phyloP scores from a whole-genome alignment of 805 yeast genomes.

The Clavispora vitiphila region DNA sequence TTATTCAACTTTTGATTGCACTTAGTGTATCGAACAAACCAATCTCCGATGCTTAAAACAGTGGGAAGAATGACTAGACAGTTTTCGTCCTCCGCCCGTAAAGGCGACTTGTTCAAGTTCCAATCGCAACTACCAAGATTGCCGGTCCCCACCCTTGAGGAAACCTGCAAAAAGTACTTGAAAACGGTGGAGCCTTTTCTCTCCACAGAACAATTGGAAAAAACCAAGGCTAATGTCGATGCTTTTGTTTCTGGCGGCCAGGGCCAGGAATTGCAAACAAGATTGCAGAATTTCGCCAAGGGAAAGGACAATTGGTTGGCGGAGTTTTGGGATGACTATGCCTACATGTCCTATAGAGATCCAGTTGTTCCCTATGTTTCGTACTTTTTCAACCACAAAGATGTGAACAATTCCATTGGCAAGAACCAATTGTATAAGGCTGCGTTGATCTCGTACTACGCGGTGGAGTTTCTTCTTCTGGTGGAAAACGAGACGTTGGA shows the following conservation, averaged over 20 bases:
- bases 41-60: slow-evolving; percentile 10
- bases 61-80: slow-evolving; percentile 15
- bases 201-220: slow-evolving; percentile 44
- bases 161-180: slow-evolving; percentile 66
- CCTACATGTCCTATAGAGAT: slow-evolving; percentile 85
- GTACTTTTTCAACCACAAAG: slow-evolving; percentile 82
- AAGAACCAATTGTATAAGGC: slow-evolving; percentile 68
- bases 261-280: slow-evolving; percentile 64
- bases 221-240: slow-evolving; percentile 52
- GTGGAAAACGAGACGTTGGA: slow-evolving; percentile 70
- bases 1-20: not conserved
- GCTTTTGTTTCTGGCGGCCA: slow-evolving; percentile 64
- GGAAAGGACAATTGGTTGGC: slow-evolving; percentile 83
- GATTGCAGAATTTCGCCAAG: slow-evolving; percentile 54
- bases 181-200: slow-evolving; percentile 67
- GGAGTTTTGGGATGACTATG: slow-evolving; percentile 90
- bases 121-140: slow-evolving; percentile 74
- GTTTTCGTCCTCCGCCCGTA: slow-evolving; percentile 25
- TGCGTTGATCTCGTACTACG: slow-evolving; percentile 63
- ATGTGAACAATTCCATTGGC: slow-evolving; percentile 53
- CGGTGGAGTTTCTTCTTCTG: slow-evolving; percentile 59
- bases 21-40: not conserved
- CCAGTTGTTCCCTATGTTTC: slow-evolving; percentile 95
- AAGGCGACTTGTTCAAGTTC: slow-evolving; percentile 67
- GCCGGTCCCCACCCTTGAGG: slow-evolving; percentile 79